Base-by-base conservation (phyloP, 441 rosid species). In the Syzygium malaccense region DNA sequence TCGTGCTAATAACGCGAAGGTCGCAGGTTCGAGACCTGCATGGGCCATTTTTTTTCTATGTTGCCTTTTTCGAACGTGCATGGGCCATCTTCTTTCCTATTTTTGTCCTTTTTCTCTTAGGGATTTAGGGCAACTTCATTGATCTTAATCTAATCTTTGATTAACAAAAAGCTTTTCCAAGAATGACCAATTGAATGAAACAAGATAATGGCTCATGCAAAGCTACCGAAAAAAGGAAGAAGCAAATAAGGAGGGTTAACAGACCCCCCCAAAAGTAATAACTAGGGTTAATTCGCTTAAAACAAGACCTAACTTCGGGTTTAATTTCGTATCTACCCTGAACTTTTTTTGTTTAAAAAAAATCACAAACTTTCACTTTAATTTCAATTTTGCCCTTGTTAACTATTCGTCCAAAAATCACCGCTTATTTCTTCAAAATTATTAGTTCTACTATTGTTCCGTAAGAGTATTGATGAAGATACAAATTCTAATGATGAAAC, bases 1-100 rank as follows among this genome's bases (percentile, higher is more conserved):
- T 58, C 55, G 88, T 86, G 88, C 78, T 86, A 86, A 86, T 60
- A 86, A 86, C 88, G 88, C 88, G 79, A 86, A 86, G 88, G 88
- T 86, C 87, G 56, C 87, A 86, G 87, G 87, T 86, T 86, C 75
- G 87, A 86, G 75, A 86, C 87, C 79, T 57, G 87, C 87, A 86
- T 86, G 78, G 86, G 86, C 86, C 86, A 86, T 6, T 1, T 0
- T 15, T 10, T 5, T 28, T 30, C 3, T 3, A 4, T 28, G 12
- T 28, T 58, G 5, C 45, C 45, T 6, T 41, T 41, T 86, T 86
- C 75, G 87, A 86, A 86, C 87, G 56, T 56, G 87, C 87, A 86
- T 86, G 78, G 86, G 86, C 86, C 86, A 86, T 6, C 3, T 0
- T 75, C 8, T 55, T 55, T 18, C 19, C 20, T 54, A 4, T 51